Evolutionary conservation across 352 stramenopile genomes (phyloP).

Genomic region (Phytopythium chamaehyphon): DNA sequence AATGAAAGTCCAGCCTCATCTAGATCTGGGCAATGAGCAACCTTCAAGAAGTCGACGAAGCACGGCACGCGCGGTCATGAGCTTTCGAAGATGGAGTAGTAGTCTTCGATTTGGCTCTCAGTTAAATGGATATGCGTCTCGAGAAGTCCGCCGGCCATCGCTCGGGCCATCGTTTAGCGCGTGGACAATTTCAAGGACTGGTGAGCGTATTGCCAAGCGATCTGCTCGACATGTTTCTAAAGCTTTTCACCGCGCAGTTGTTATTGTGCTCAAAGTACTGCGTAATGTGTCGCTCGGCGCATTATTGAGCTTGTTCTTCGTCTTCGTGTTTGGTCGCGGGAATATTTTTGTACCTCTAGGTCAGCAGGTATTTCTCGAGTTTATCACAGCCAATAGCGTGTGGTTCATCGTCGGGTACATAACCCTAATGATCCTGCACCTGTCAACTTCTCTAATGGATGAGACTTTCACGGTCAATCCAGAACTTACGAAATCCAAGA

Average conservation of each 20-base stretch:
- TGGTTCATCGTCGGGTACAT: no score
- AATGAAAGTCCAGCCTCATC: neutral
- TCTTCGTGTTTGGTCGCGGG: neutral
- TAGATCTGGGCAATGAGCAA: neutral
- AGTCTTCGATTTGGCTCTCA: no score
- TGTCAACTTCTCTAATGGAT: no score
- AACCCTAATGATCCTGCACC: no score
- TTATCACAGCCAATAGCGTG: no score
- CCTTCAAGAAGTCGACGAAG: neutral
- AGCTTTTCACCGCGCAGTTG: neutral
- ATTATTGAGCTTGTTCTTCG: neutral
- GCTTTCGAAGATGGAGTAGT: no score
- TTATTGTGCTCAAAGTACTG: slow-evolving; percentile 1
- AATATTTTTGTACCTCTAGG: neutral
- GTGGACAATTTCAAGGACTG: neutral
- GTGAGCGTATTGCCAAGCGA: neutral
- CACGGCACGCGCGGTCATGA: no score
- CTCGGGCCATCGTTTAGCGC: neutral
- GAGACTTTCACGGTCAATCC: no score
- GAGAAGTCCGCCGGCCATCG: neutral
- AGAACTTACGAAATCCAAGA: no score
- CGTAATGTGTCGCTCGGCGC: neutral
- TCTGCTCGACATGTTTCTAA: neutral
- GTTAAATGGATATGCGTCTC: no score
- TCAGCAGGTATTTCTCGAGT: neutral